Conservation (phyloP, 106 monocot genomes). For the Acanthochlamys bracteata region DNA sequence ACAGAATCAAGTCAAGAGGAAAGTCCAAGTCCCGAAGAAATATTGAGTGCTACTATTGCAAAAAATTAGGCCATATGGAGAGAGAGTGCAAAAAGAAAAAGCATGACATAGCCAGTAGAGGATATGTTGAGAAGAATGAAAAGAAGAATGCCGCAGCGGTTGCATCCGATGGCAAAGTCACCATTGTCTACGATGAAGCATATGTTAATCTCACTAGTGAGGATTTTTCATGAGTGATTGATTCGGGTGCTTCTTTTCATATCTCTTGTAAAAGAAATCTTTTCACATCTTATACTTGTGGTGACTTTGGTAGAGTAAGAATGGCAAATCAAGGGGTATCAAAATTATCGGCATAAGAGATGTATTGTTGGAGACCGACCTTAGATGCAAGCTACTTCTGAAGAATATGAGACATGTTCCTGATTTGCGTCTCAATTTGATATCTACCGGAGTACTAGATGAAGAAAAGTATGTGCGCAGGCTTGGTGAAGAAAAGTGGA, state of each 20-base stretch:
- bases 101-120: not conserved
- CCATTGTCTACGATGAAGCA: too few species aligned
- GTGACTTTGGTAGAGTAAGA: not conserved
- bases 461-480: slow-evolving; percentile 2
- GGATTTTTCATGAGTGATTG: not conserved
- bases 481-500: slow-evolving; percentile 3
- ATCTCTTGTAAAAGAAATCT: not conserved
- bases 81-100: not conserved
- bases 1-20: not conserved
- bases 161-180: too few species aligned
- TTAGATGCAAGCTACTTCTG: not conserved
- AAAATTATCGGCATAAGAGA: not conserved
- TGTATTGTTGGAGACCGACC: slow-evolving; percentile 1
- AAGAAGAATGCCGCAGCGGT: not conserved
- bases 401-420: slow-evolving; percentile 12
- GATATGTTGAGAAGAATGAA: not conserved
- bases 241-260: slow-evolving; percentile 11
- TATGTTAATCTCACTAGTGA: not conserved
- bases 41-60: slow-evolving; percentile 1
- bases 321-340: slow-evolving; percentile 4
- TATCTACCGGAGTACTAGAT: not conserved
- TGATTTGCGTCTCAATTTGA: slow-evolving; percentile 5
- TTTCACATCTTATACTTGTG: not conserved
- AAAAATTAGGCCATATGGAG: not conserved
- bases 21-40: slow-evolving; percentile 3